Conservation (phyloP, 2,329 filamentous ascomycete species). For the Ceratocystis papillata region DNA sequence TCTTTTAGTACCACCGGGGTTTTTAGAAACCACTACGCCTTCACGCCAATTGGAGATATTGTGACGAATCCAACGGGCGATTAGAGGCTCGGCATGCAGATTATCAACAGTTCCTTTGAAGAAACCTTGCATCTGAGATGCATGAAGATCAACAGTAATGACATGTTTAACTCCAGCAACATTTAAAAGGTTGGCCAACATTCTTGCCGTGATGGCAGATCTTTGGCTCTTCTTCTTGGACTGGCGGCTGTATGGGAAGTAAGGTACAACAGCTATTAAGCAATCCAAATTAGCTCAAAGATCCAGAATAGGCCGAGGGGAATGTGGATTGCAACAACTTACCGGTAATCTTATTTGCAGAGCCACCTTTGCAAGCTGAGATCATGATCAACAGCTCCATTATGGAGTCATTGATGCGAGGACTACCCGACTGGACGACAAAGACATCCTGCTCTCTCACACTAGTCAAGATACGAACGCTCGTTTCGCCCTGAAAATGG, state of each 20-base stretch:
- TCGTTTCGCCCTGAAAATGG: conserved; percentile 52
- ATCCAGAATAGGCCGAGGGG: not conserved
- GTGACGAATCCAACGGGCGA: conserved; percentile 87
- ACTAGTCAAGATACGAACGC: conserved; percentile 57
- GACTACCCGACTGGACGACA: conserved; percentile 92
- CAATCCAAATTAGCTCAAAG: conserved; percentile 20
- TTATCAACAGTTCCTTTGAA: conserved; percentile 98
- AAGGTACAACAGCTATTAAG: conserved; percentile 65
- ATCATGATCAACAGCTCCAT: conserved; percentile 99
- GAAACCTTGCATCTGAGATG: conserved; percentile 98
- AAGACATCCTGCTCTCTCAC: conserved; percentile 98
- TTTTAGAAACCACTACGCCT: conserved; percentile 95
- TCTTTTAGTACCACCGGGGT: conserved; percentile 90
- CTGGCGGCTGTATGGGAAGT: conserved; percentile 98
- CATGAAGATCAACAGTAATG: conserved; percentile 92
- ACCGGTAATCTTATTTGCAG: conserved; percentile 94
- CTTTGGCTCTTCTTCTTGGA: conserved; percentile 98
- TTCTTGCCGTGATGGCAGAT: conserved; percentile 89
- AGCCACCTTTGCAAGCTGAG: conserved; percentile 94
- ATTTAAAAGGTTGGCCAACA: conserved; percentile 88
- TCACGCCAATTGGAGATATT: conserved; percentile 82
- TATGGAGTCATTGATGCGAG: conserved; percentile 94
- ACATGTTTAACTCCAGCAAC: conserved; percentile 95
- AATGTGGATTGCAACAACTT: conserved; percentile 30
- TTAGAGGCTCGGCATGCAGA: conserved; percentile 86